Conservation (phyloP, 345 rosid genomes). For the sweet orange (Citrus sinensis) region DVS_A1.0 CM039165.1:1385001-1385500, state of each 20-base stretch:
- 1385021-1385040: too few relatives aligned
- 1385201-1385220: background rate
- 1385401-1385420: slow-evolving; percentile 53
- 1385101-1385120: too few relatives aligned
- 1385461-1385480: slow-evolving; percentile 70
- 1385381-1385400: slow-evolving; percentile 73
- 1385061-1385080: background rate
- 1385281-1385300: too few relatives aligned
- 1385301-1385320: background rate
- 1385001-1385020: too few relatives aligned
- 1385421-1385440: slow-evolving; percentile 64
- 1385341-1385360: slow-evolving; percentile 62
- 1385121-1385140: background rate
- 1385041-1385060: background rate
- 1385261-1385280: background rate
- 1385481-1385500: slow-evolving; percentile 64
- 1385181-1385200: background rate
- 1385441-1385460: slow-evolving; percentile 75
- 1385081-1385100: too few relatives aligned
- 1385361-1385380: slow-evolving; percentile 84
- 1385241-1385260: background rate
- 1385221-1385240: background rate
- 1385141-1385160: background rate
- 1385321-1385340: background rate
- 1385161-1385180: background rate